Base-by-base conservation (phyloP, 148 eudicot genomes). In the Amaranthus hypochondriacus region DNA sequence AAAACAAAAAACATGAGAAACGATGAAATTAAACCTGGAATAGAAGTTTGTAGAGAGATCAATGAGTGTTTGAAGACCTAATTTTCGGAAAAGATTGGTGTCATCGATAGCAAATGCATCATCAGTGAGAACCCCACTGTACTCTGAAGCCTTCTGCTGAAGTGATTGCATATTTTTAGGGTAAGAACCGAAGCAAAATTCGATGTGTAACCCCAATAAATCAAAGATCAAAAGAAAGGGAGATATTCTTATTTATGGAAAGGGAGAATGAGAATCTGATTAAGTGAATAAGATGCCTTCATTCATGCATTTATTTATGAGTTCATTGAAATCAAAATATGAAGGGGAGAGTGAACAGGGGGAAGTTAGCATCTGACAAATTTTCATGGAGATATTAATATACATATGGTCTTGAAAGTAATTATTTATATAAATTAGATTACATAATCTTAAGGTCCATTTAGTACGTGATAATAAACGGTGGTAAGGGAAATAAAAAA, bases 41-140 rank as follows among this genome's bases (percentile, higher is more conserved):
- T 90, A 95, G 85, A 95, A 95, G 68, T 95, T 83, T 69, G 97
- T 92, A 74, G 98, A 95, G 62, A 95, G 93, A 68, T 84, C 62
- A 49, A 95, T 79, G 86, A 95, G 91, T 49, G 97, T 79, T 21
- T 83, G 89, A 61, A 94, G 89, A 47, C 98, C 98, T 52, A 94
- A 84, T 76, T 91, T 91, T 50, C 89, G 73, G 49, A 77, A 94
- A 48, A 94, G 89, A 83, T 94, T 94, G 60, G 88, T 86, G 3
- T 86, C 84, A 69, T 94, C 98, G 68, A 94, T 94, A 10, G 90
- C 82, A 76, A 94, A 89, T 0, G 98, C 98, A 10, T 89, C 98
- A n/a, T 81, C 63, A 12, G 60, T 66, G 44, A 73, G 63, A 9
- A 94, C 91, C 0, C 97, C 98, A 58, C 98, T 94, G 86, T 91